phyloP scores from a whole-genome alignment of 164 flowering plant genomes.

The Euptelea pleiosperma region DNA sequence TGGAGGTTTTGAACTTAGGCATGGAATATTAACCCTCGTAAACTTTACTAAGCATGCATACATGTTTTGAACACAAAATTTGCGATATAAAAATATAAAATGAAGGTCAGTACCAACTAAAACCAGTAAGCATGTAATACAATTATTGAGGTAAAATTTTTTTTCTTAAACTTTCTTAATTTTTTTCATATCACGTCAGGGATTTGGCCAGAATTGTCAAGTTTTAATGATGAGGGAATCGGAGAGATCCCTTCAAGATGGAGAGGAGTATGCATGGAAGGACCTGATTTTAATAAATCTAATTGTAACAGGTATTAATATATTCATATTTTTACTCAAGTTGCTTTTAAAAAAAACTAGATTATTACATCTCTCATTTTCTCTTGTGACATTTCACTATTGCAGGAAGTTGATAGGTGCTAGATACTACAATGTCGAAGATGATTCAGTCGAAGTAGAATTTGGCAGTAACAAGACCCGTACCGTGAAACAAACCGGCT shows the following conservation, averaged over 20 bases:
- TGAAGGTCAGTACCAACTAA: no score
- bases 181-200: slow-evolving; percentile 27
- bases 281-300: slow-evolving; percentile 43
- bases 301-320: slow-evolving; percentile 57
- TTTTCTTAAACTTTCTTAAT: no score
- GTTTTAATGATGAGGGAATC: slow-evolving; percentile 56
- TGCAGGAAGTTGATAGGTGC: no score
- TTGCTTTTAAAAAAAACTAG: no score
- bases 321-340: neutral
- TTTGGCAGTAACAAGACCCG: slow-evolving; percentile 5
- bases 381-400: neutral
- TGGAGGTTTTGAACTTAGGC: no score
- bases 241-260: slow-evolving; percentile 56
- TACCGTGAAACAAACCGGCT: slow-evolving; percentile 15
- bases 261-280: no score
- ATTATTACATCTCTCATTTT: neutral
- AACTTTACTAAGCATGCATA: no score
- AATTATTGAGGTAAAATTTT: no score
- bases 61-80: no score
- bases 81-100: no score
- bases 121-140: no score
- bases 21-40: no score
- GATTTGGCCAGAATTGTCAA: slow-evolving; percentile 69
- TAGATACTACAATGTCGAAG: slow-evolving; percentile 39
- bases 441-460: neutral